Evolutionary conservation across 2,329 filamentous ascomycete genomes (phyloP).

Genomic region (Ambrosiella xylebori): DNA sequence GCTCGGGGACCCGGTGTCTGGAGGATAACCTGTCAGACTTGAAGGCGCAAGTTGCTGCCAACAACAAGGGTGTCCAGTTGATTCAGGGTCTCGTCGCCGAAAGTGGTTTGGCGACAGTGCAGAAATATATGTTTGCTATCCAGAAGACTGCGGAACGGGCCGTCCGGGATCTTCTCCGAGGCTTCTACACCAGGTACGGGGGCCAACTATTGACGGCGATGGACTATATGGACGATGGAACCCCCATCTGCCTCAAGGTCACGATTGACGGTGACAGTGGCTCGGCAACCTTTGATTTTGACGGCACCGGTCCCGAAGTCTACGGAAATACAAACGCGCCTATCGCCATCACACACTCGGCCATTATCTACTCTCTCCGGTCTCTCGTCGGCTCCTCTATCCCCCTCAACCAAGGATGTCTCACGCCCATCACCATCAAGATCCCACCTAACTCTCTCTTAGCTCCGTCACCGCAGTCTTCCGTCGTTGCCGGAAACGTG

Average conservation of each 20-base stretch:
- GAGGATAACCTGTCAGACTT: constrained; percentile 71
- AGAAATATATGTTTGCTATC: constrained; percentile 71
- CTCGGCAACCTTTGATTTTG: constrained; percentile 66
- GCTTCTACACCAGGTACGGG: constrained; percentile 51
- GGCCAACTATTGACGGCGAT: constrained; percentile 53
- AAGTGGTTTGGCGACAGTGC: constrained; percentile 60
- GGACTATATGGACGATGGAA: constrained; percentile 75
- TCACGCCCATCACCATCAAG: constrained; percentile 56
- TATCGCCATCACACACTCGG: constrained; percentile 64
- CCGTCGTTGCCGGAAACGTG: constrained; percentile 71
- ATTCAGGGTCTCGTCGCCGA: constrained; percentile 60
- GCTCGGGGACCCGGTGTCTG: constrained; percentile 60
- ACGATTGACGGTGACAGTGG: constrained; percentile 59
- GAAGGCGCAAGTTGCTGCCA: constrained; percentile 69
- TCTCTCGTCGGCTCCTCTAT: constrained; percentile 69
- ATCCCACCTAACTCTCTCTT: constrained; percentile 60
- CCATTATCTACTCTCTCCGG: constrained; percentile 75
- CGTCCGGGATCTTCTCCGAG: constrained; percentile 55
- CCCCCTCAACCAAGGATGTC: constrained; percentile 66
- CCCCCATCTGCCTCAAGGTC: constrained; percentile 56
- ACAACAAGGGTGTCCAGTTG: constrained; percentile 71
- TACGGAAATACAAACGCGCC: constrained; percentile 71
- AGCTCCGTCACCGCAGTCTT: constrained; percentile 57
- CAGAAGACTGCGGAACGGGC: constrained; percentile 64
- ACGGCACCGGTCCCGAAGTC: constrained; percentile 61